Evolutionary conservation across 306 rosid species (phyloP), one percentile per base, ranked within the genome.

Genomic region (Prunus mira): DNA sequence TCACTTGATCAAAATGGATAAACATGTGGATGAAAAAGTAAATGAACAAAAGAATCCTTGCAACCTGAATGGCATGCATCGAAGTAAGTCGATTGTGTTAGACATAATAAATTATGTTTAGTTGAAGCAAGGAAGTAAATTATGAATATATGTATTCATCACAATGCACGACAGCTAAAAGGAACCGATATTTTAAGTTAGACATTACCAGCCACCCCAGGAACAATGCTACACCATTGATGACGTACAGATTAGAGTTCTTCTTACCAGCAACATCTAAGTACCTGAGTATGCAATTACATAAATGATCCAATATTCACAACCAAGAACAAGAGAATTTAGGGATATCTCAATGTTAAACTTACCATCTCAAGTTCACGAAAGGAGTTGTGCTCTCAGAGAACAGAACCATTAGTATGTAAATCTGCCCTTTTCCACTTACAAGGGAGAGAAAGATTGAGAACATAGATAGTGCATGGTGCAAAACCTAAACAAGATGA

Each of bases 171-270:
- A 69, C 14, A 71, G 57, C 52, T 61, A 38, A 75, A 80, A 34
- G 70, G 51, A 83, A 69, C 20, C 43, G 68, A 71, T 70, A 58
- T 13, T 69, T 77, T 49, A 72, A 79, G 71, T 74, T 61, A 61
- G 82, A 82, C 88, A 71, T 76, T 93, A 93, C 98, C 98, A 93
- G 81, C 98, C 98, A 93, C 84, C 98, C 97, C 8, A 91, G 75
- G 91, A 93, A 93, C 87, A 93, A 78, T 9, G 89, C 96, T 74
- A 90, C 18, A 2, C 98, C 98, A 83, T 91, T 93, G 84, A 67
- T 80, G 61, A 86, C 55, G 68, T 93, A 93, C 71, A 85, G 76
- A 72, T 56, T 84, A 24, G 97, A 90, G 87, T 67, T 82, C 87
- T 91, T 93, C 79, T 47, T 85, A 80, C 96, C 96, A 82, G 90